Conservation (phyloP, 2,329 filamentous ascomycete genomes). For the Paecilomyces fulvus region DNA sequence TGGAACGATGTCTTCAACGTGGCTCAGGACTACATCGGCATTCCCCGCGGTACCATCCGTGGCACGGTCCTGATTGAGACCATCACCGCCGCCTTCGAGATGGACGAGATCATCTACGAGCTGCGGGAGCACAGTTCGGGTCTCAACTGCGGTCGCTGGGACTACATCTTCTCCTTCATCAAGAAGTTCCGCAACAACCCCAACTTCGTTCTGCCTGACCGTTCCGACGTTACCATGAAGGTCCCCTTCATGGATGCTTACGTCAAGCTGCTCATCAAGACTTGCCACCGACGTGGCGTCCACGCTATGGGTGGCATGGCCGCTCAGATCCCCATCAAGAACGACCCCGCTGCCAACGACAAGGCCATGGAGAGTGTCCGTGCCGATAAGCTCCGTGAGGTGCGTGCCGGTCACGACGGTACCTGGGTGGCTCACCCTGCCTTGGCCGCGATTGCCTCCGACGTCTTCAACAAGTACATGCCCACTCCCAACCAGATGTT, state of each 20-base stretch:
- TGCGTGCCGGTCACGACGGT: constrained; percentile 87
- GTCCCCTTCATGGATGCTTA: constrained; percentile 98
- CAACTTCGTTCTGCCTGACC: constrained; percentile 87
- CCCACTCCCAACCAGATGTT: constrained; percentile 96
- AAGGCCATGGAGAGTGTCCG: constrained; percentile 88
- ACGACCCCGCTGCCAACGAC: constrained; percentile 83
- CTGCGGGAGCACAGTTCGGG: constrained; percentile 92
- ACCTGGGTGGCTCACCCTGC: constrained; percentile 98
- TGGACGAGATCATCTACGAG: constrained; percentile 99
- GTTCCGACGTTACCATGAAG: constrained; percentile 89
- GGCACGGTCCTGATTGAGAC: constrained; percentile 96
- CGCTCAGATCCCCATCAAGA: constrained; percentile 97
- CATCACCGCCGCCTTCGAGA: constrained; percentile 95
- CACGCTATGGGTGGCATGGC: constrained; percentile 99
- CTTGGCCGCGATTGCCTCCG: constrained; percentile 75
- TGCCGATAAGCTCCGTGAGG: constrained; percentile 93
- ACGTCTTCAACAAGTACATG: constrained; percentile 98
- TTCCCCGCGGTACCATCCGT: constrained; percentile 84
- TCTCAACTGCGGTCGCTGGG: constrained; percentile 97
- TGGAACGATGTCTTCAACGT: constrained; percentile 99
- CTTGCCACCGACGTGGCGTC: constrained; percentile 92
- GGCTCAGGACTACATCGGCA: constrained; percentile 83
- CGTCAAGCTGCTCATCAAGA: constrained; percentile 94
- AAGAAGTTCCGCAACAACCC: constrained; percentile 98
- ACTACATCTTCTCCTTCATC: constrained; percentile 99